Evolutionary conservation across 2,329 filamentous ascomycete genomes (phyloP).

Genomic region (Alternaria panax): DNA sequence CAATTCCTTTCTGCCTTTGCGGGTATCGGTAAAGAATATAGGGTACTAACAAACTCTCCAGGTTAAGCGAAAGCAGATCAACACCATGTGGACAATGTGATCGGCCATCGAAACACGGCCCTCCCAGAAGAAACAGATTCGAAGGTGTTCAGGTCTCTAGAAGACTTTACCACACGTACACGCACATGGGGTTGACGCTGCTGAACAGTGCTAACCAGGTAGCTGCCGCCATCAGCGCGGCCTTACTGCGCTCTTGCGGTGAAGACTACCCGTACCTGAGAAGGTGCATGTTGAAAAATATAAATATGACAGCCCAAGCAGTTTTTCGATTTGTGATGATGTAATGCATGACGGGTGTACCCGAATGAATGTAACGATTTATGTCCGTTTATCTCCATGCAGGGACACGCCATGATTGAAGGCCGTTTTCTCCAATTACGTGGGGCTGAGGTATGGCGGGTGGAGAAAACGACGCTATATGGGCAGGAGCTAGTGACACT

Average conservation of each 20-base stretch:
- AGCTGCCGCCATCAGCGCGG: background rate
- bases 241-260: background rate
- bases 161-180: background rate
- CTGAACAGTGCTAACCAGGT: background rate
- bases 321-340: background rate
- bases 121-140: background rate
- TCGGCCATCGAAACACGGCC: slow-evolving; percentile 13
- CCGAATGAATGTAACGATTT: background rate
- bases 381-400: slow-evolving; percentile 5
- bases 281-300: background rate
- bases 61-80: slow-evolving; percentile 70
- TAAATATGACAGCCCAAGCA: background rate
- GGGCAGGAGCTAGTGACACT: background rate
- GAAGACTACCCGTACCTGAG: background rate
- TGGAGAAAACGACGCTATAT: background rate
- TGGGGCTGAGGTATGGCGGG: background rate
- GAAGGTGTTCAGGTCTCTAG: background rate
- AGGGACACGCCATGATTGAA: background rate
- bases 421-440: background rate
- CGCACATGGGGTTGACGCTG: background rate
- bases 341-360: slow-evolving; percentile 7
- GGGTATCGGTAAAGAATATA: background rate
- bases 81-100: slow-evolving; percentile 65
- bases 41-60: slow-evolving; percentile 29
- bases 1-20: background rate